Conservation (phyloP, 371 early-diverging fungal species). For the Mucor mucedo region DNA sequence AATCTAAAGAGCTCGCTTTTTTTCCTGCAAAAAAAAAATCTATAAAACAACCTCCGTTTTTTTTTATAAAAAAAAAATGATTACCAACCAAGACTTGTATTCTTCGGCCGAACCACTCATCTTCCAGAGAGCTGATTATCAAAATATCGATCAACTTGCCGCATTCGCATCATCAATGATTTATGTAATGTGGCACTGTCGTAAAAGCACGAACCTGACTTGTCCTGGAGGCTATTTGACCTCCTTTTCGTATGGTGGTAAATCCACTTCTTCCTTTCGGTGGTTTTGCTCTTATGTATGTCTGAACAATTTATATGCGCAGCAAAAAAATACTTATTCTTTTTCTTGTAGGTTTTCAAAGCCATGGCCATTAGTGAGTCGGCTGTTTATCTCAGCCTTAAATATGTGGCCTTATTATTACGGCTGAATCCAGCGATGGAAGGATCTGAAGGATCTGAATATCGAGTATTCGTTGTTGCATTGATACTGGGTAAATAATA, state of each 20-base stretch:
- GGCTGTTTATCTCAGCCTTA: slow-evolving; percentile 60
- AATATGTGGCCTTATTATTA: slow-evolving; percentile 64
- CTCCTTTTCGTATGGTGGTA: slow-evolving; percentile 29
- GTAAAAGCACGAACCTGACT: too few species aligned
- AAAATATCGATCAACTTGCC: slow-evolving; percentile 45
- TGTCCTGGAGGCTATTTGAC: slow-evolving; percentile 40
- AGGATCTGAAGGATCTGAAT: slow-evolving; percentile 79
- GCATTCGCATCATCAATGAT: slow-evolving; percentile 69
- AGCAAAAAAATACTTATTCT: too few species aligned
- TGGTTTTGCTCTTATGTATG: slow-evolving; percentile 62
- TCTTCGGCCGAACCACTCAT: slow-evolving; percentile 8
- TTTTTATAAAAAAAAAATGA: too few species aligned
- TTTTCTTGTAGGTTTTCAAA: slow-evolving; percentile 54
- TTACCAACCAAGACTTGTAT: slow-evolving; percentile 14
- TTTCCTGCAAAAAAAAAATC: too few species aligned
- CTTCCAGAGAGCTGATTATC: slow-evolving; percentile 3
- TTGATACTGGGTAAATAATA: slow-evolving; percentile 62
- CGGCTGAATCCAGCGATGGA: slow-evolving; percentile 63
- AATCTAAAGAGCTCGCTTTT: not conserved
- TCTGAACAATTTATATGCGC: too few species aligned
- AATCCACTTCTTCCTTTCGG: slow-evolving; percentile 57
- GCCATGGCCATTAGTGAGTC: slow-evolving; percentile 65
- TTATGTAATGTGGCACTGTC: slow-evolving; percentile 64
- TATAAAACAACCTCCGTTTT: too few species aligned
- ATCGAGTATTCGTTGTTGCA: slow-evolving; percentile 78